Conservation (phyloP, 495 filamentous ascomycete genomes). For the Penicillium psychrofluorescens region DNA sequence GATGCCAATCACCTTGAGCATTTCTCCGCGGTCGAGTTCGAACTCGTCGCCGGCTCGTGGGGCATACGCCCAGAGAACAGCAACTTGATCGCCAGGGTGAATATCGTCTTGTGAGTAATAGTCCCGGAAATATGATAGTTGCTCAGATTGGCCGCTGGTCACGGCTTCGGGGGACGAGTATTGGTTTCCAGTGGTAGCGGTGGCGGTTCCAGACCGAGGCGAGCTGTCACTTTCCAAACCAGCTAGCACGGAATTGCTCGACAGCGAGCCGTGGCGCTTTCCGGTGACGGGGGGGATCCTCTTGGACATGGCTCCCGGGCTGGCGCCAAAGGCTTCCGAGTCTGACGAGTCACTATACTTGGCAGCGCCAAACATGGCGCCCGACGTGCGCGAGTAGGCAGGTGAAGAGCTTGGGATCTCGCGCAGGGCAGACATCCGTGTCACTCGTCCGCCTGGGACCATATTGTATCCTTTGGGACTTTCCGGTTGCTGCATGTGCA, state of each 20-base stretch:
- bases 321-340: conserved; percentile 74
- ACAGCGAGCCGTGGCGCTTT: conserved; percentile 80
- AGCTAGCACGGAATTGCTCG: conserved; percentile 72
- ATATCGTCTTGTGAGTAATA: conserved; percentile 98
- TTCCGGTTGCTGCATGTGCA: conserved; percentile 48
- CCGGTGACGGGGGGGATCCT: conserved; percentile 56
- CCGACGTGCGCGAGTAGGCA: conserved; percentile 39
- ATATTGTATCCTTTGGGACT: conserved; percentile 59
- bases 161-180: conserved; percentile 78
- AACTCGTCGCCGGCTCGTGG: conserved; percentile 93
- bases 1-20: conserved; percentile 97
- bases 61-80: conserved; percentile 94
- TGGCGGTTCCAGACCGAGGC: conserved; percentile 62
- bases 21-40: conserved; percentile 88
- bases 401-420: conserved; percentile 54
- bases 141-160: conserved; percentile 87
- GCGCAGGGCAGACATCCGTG: conserved; percentile 93
- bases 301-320: conserved; percentile 62
- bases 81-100: conserved; percentile 80
- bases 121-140: conserved; percentile 91
- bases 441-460: conserved; percentile 81
- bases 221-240: conserved; percentile 65
- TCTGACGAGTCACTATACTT: conserved; percentile 68
- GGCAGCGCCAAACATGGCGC: conserved; percentile 31
- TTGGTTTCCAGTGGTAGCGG: conserved; percentile 28